Base-by-base conservation (phyloP, 2,329 filamentous ascomycete genomes). In the Calcarisporium arbuscula region DNA sequence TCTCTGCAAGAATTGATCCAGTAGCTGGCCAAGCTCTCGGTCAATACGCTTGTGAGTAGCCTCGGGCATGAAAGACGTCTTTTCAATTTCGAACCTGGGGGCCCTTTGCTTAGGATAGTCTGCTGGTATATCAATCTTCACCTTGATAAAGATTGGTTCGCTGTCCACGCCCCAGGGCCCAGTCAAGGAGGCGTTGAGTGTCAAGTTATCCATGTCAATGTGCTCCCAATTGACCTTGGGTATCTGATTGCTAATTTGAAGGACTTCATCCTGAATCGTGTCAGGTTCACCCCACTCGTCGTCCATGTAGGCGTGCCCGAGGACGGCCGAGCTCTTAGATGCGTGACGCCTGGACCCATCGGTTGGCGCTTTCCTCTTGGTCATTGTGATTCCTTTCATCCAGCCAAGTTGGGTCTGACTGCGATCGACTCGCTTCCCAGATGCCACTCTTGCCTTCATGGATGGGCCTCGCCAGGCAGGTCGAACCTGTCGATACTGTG, bases 351-450 rank as follows among this genome's bases (percentile, higher is more conserved):
- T 57, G 8, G 48, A 42, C 8, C 44, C 47, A 26, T 65, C 64
- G 10, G 58, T 48, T 2, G 61, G 61, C 2, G 61, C 52, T 44
- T 71, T 75, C 35, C 67, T 62, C 53, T 72, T 77, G 31, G 68
- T 77, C 63, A 80, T 77, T 20, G 71, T 78, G 39, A 82, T 77
- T 5, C 78, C 77, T 49, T 76, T 80, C 73, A 82, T 81, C 78
- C 78, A 82, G 11, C 73, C 75, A 35, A 82, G 77, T 42, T 81
- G 77, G 16, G 72, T 68, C 30, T 71, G 64, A 36, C 62, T 71
- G 23, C 65, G 62, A 38, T 75, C 68, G 18, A 56, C 36, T 14
- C 61, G 50, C 32, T 61, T 68, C 12, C 56, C 56, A 5, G 58
- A 52, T 3, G 57, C 51, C 16, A 62, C 62, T 36, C 70, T 73